Base-by-base conservation (phyloP, 768 basidiomycete genomes). In the Porphyrellus cyaneotinctus region DNA sequence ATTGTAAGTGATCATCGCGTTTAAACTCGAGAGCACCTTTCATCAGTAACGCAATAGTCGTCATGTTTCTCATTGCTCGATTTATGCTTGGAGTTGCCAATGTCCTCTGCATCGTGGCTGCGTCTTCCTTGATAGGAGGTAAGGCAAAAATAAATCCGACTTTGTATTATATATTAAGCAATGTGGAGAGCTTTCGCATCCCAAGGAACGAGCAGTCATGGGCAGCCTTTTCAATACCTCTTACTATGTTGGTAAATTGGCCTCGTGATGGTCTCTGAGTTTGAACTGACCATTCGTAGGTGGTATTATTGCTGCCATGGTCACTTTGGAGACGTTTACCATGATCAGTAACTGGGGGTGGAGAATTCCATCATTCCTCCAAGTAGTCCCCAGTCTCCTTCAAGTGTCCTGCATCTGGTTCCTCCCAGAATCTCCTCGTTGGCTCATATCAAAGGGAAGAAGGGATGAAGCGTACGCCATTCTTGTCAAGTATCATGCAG, bases 361-460 rank as follows among this genome's bases (percentile, higher is more conserved):
- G 53, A 39, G 53, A 41, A 54, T 50, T 1, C 43, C 53, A 23
- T 54, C 53, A 1, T 80, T 82, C 18, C 73, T 85, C 8, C 84
- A 87, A 64, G 56, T 78, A 35, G 60, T 75, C 1, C 83, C 83
- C 1, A 78, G 77, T 53, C 31, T 73, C 15, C 65, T 84, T 23
- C 84, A 85, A 55, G 60, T 45, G 10, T 36, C 38, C 72, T 84
- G 84, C 64, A 71, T 84, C 46, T 76, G 67, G 60, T 78, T 81
- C 63, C 70, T 84, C 24, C 82, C 82, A 8, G 83, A 85, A 59
- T 82, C 80, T 6, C 83, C 83, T 12, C 75, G 80, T 43, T 84
- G 82, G 82, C 72, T 84, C 3, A 71, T 84, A 36, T 77, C 80
- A 3, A 78, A 76, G 43, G 82, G 82, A 24, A 75, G 81, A 15